Conservation (phyloP, 352 stramenopile species). For the Globisporangium cystogenes region DNA sequence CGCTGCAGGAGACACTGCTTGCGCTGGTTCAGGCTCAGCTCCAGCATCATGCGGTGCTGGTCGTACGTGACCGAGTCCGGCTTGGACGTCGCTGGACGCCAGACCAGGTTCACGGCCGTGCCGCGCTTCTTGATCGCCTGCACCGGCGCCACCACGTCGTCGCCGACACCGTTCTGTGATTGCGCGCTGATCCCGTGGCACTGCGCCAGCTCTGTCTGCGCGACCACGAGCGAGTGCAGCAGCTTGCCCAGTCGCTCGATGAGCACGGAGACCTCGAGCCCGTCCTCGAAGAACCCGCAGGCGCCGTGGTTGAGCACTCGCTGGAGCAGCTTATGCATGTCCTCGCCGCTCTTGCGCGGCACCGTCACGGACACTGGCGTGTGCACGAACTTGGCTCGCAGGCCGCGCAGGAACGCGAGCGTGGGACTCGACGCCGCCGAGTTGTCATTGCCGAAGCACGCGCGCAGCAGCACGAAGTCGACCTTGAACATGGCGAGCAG, state of each 20-base stretch:
- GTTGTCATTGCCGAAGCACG: slow-evolving; percentile 53
- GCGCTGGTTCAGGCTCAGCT: slow-evolving; percentile 60
- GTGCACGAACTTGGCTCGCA: slow-evolving; percentile 50
- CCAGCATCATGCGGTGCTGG: slow-evolving; percentile 56
- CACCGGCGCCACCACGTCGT: slow-evolving; percentile 20
- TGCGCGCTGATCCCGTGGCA: slow-evolving; percentile 24
- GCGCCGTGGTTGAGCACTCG: slow-evolving; percentile 42
- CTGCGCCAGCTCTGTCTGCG: slow-evolving; percentile 40
- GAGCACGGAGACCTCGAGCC: slow-evolving; percentile 23
- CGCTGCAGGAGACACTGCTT: slow-evolving; percentile 53
- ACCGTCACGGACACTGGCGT: slow-evolving; percentile 50
- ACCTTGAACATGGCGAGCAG: slow-evolving; percentile 60
- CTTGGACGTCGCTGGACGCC: slow-evolving; percentile 26
- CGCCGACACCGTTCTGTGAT: slow-evolving; percentile 12
- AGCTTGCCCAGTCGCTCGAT: slow-evolving; percentile 45
- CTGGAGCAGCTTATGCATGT: slow-evolving; percentile 44
- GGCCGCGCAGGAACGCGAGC: slow-evolving; percentile 47
- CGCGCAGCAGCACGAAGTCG: slow-evolving; percentile 50
- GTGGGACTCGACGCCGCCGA: slow-evolving; percentile 38
- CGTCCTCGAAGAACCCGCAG: slow-evolving; percentile 63
- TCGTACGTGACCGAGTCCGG: slow-evolving; percentile 54
- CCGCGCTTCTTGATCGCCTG: slow-evolving; percentile 30
- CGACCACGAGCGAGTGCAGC: slow-evolving; percentile 45
- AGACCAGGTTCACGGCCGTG: slow-evolving; percentile 13
- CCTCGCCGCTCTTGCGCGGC: slow-evolving; percentile 11